A percentile compares a stretch with the other conserved stretches of the same genome.
phyloP scores from a whole-genome alignment of 352 stramenopile species.

The Phytophthora sojae region DNA sequence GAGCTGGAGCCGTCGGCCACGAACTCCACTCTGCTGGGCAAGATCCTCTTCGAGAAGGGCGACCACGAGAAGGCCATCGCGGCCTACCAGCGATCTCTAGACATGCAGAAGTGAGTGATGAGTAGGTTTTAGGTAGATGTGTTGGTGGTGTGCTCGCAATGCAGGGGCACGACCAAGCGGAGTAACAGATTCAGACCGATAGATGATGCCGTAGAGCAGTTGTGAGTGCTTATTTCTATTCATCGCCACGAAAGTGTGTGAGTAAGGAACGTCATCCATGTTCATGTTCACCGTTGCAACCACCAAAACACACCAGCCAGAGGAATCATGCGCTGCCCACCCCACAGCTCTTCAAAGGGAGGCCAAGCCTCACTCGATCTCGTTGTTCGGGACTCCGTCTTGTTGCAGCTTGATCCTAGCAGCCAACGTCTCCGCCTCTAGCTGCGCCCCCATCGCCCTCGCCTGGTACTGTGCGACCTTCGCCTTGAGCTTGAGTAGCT shows the following conservation, averaged over 20 bases:
- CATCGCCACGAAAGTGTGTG: conserved; percentile 4
- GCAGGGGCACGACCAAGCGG: conserved; percentile 3
- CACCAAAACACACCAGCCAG: not conserved
- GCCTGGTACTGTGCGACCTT: not conserved
- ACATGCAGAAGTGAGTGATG: conserved; percentile 63
- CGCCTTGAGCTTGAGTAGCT: not conserved
- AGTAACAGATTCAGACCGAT: conserved; percentile 29
- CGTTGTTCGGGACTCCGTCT: not conserved
- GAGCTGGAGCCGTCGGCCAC: conserved; percentile 80
- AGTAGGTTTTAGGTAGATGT: conserved; percentile 40
- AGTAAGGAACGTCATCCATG: conserved; percentile 15
- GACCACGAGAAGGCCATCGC: conserved; percentile 89
- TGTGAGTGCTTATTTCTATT: conserved; percentile 15
- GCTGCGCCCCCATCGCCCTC: not conserved
- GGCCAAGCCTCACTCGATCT: not conserved
- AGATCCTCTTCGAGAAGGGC: conserved; percentile 90
- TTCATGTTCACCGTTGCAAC: not conserved
- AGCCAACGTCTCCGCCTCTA: not conserved
- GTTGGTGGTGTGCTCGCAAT: conserved; percentile 3
- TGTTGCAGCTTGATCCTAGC: not conserved
- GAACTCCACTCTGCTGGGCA: conserved; percentile 86
- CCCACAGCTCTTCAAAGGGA: not conserved
- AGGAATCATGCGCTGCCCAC: no score
- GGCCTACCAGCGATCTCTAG: conserved; percentile 85
- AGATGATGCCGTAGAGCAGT: conserved; percentile 32